Evolutionary conservation across 106 monocot species (phyloP).

Genomic region (Iris macrosiphon): DNA sequence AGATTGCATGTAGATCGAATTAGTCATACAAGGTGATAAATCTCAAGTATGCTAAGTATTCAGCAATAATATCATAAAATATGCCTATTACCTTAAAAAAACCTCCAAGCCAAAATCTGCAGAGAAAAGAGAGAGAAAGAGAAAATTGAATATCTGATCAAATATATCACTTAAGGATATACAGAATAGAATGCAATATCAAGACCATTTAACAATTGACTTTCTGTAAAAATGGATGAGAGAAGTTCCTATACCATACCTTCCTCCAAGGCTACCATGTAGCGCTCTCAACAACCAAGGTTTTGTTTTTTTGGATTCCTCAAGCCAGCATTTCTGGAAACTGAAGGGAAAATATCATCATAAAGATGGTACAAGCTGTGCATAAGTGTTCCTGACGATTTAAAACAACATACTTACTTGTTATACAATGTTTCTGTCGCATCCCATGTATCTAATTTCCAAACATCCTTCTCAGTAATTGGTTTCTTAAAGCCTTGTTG

Average conservation of each 20-base stretch:
- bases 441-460: constrained; percentile 99
- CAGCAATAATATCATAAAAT: not conserved
- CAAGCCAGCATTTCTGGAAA: constrained; percentile 76
- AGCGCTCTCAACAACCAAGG: constrained; percentile 93
- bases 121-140: constrained; percentile 13
- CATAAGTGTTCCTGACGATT: not conserved
- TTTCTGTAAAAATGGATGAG: too few species aligned
- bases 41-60: too few species aligned
- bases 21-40: too few species aligned
- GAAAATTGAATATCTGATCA: not conserved
- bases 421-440: constrained; percentile 71
- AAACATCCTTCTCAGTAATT: constrained; percentile 95
- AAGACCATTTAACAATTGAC: too few species aligned
- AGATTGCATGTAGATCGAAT: too few species aligned
- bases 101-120: constrained; percentile 95
- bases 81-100: constrained; percentile 80
- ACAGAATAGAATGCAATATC: too few species aligned
- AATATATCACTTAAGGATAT: not conserved
- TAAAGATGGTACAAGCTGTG: not conserved
- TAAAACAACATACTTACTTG: constrained; percentile 28
- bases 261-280: constrained; percentile 70
- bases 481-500: constrained; percentile 77
- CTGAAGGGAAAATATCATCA: constrained; percentile 25
- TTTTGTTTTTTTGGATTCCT: constrained; percentile 68
- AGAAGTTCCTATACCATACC: too few species aligned